Base-by-base conservation (phyloP, 2,329 filamentous ascomycete genomes). In the Claviceps sp. region DNA sequence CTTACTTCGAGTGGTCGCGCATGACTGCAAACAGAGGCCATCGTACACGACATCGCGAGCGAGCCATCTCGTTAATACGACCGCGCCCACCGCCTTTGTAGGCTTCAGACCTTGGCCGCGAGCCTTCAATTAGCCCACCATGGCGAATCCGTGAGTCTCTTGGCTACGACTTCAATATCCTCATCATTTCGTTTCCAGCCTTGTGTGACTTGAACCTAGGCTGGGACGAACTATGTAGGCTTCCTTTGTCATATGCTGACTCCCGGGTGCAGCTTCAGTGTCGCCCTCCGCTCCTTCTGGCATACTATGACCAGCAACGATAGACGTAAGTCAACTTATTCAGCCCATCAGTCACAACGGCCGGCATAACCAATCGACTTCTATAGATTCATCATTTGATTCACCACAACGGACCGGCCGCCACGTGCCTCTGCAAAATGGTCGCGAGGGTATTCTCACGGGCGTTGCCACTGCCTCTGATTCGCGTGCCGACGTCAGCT, bases 351-450 rank as follows among this genome's bases (percentile, higher is more conserved):
- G n/a, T n/a, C 40, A 3, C 30, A n/a, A 34, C 22, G 38, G 8
- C 4, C 11, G 7, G 13, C 14, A 13, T 30, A 20, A 18, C 24
- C 46, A 24, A 42, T 5, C 45, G 37, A 43, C 14, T 37, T 24
- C 34, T 18, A 20, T 30, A 95, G 93, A 98, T 73, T 95, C 93
- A 57, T 85, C 83, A 56, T 87, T 85, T 75, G 88, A 98, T 71
- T 95, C 91, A 54, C 90, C 93, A 49, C 94, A 95, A 71, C 84
- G 90, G 65, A 88, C 87, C 55, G 89, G 90, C 57, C 83, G 86
- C 65, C 91, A 96, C 70, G 87, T 95, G 55, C 89, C 90, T 56
- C 80, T 97, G 55, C 83, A 85, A 58, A 86, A 90, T 69, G 85
- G 82, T 67, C 81, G 89, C 59, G 83, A 90, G 70, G 82, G 83